A percentile compares a stretch with the other conserved stretches of the same genome.
These are phyloP conservation scores for Dactylorhiza incarnata DNA, from an alignment of 106 monocot species.

Conservation along the genomic window DNA sequence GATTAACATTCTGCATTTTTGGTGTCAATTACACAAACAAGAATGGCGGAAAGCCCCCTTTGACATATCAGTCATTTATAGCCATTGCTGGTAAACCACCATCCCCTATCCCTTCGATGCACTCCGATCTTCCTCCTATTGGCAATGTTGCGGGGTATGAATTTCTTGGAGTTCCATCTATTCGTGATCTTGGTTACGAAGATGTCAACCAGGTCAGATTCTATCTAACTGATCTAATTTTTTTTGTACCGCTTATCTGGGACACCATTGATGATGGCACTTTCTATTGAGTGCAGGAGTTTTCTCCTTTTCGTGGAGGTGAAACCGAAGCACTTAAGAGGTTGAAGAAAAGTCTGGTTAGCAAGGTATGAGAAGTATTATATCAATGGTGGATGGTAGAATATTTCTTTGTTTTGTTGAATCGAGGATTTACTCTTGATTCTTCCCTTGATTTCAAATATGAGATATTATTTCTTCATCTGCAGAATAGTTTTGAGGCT, in stretches of 20 bases:
- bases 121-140: slow-evolving; percentile 61
- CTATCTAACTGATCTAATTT: background rate
- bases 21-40: slow-evolving; percentile 7
- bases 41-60: slow-evolving; percentile 79
- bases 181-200: slow-evolving; percentile 72
- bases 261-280: background rate
- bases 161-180: slow-evolving; percentile 40
- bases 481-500: background rate
- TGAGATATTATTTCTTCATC: background rate
- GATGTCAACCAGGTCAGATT: slow-evolving; percentile 42
- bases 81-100: slow-evolving; percentile 58
- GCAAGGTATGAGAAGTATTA: slow-evolving; percentile 42
- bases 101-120: slow-evolving; percentile 33
- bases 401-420: background rate
- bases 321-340: slow-evolving; percentile 82
- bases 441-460: background rate
- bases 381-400: background rate
- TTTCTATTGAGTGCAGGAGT: slow-evolving; percentile 37
- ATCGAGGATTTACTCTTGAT: background rate
- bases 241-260: background rate
- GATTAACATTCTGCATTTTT: background rate
- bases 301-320: slow-evolving; percentile 73
- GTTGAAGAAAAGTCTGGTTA: slow-evolving; percentile 38
- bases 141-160: slow-evolving; percentile 48
- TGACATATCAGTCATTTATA: slow-evolving; percentile 83